A percentile compares a stretch with the other conserved stretches of the same genome.
Evolutionary conservation across 1,139 yeast species (phyloP).

Genomic region (Scheffersomyces titani): DNA sequence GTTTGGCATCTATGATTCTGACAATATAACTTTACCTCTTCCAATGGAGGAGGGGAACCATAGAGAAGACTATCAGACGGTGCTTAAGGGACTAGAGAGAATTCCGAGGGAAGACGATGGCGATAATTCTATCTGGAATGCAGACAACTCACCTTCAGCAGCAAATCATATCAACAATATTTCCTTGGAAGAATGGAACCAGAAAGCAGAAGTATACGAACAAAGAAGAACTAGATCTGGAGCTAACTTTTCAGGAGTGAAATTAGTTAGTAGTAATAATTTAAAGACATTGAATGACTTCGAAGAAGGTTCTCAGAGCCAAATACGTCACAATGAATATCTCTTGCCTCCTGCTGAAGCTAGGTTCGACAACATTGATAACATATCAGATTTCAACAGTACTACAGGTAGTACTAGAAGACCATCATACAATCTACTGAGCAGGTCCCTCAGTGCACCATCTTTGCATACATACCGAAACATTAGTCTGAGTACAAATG

Average conservation of each 20-base stretch:
- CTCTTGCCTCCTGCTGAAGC: constrained; percentile 22
- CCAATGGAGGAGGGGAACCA: constrained; percentile 7
- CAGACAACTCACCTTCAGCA: background rate
- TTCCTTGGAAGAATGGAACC: constrained; percentile 35
- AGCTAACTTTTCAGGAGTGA: constrained; percentile 14
- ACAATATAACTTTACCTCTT: background rate
- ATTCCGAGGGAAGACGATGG: constrained; percentile 25
- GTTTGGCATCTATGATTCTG: constrained; percentile 4
- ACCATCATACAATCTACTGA: constrained; percentile 21
- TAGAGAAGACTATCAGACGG: constrained; percentile 2
- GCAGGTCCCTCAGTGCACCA: constrained; percentile 41
- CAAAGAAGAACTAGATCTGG: constrained; percentile 26
- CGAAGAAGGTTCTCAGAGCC: background rate
- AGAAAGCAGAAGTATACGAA: constrained; percentile 23
- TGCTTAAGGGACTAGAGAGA: constrained; percentile 31
- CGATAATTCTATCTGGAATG: constrained; percentile 13
- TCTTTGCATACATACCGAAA: constrained; percentile 41
- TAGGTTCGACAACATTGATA: constrained; percentile 27
- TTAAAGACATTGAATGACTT: constrained; percentile 3
- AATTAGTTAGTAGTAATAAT: constrained; percentile 14
- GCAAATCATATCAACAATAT: constrained; percentile 18
- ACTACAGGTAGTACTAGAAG: constrained; percentile 8
- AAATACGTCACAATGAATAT: constrained; percentile 3
- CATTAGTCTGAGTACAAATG: constrained; percentile 4
- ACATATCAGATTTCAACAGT: constrained; percentile 26